Base-by-base conservation (phyloP, 768 basidiomycete genomes). In the Hydnomerulius pinastri region DNA sequence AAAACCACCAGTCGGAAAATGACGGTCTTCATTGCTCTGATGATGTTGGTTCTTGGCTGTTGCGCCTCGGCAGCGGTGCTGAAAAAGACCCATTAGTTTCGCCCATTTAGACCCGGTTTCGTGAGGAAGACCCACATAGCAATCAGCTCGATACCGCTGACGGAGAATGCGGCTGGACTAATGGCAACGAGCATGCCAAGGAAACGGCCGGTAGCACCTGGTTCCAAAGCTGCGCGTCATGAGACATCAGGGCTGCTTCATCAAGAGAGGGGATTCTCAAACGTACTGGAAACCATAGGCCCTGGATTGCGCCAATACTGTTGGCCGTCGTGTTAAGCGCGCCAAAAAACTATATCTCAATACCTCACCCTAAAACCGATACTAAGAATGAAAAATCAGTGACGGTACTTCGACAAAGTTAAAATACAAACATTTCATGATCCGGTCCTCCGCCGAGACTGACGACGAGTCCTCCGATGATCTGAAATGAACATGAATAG, bases 31-130 rank as follows among this genome's bases (percentile, higher is more conserved):
- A 90, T 82, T 20, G 90, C 89, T 62, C 83, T 88, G 20, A 81
- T 73, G 55, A 94, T 88, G 60, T 89, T 90, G 25, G 85, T 83
- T 30, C 89, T 81, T 6, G 92, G 91, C 61, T 78, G 88, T 62
- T 82, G 74, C 0, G 87, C 85, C 68, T 93, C 91, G 0, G 85
- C 87, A 15, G 87, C 88, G 23, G 86, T 81, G 48, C 85, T 86
- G 45, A 36, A 55, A 50, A 32, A 4, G 13, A 21, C 21, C 56
- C 13, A 50, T 37, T 40, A 63, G 40, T 43, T 27, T 27, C 37
- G 50, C 39, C 30, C 20, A 13, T 13, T 23, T 29, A 63, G 41
- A 60, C 59, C 28, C 65, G 1, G 18, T 68, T 73, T 62, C 7
- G 60, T 57, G 29, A 13, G 13, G 44, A 37, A 6, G 25, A 62